phyloP scores from a whole-genome alignment of 2,329 filamentous ascomycete species.

The Beauveria caledonica region DNA sequence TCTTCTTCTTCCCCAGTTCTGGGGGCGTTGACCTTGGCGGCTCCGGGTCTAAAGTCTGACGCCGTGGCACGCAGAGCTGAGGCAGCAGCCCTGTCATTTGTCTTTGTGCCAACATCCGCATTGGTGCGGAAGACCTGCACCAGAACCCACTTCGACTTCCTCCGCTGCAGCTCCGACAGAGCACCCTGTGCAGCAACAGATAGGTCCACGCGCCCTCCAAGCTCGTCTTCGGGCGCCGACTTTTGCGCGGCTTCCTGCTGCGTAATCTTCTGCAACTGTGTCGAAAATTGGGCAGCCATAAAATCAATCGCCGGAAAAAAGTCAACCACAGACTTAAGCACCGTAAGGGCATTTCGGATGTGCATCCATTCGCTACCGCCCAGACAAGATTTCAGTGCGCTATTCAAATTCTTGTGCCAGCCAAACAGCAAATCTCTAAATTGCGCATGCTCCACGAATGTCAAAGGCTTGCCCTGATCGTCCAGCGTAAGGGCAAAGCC shows the following conservation, averaged over 20 bases:
- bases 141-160: slow-evolving; percentile 61
- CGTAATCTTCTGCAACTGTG: slow-evolving; percentile 58
- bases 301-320: slow-evolving; percentile 86
- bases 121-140: slow-evolving; percentile 65
- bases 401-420: slow-evolving; percentile 80
- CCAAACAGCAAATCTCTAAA: slow-evolving; percentile 80
- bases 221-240: slow-evolving; percentile 37
- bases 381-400: slow-evolving; percentile 73
- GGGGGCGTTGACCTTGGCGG: slow-evolving; percentile 26
- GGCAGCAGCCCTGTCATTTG: slow-evolving; percentile 20
- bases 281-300: slow-evolving; percentile 63
- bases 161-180: slow-evolving; percentile 59
- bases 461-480: slow-evolving; percentile 54
- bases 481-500: slow-evolving; percentile 74
- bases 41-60: slow-evolving; percentile 53
- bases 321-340: slow-evolving; percentile 72
- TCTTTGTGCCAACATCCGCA: slow-evolving; percentile 26
- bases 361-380: slow-evolving; percentile 90
- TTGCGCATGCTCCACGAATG: slow-evolving; percentile 72
- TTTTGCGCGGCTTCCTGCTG: slow-evolving; percentile 50
- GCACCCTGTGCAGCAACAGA: slow-evolving; percentile 66
- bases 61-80: slow-evolving; percentile 51
- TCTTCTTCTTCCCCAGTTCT: slow-evolving; percentile 53
- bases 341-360: slow-evolving; percentile 87
- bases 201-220: slow-evolving; percentile 61